Percentiles rank a stretch among this genome's conserved stretches.
These are phyloP conservation scores for Spergularia bocconei DNA, from an alignment of 148 eudicot genomes.

Conservation along the genomic window DNA sequence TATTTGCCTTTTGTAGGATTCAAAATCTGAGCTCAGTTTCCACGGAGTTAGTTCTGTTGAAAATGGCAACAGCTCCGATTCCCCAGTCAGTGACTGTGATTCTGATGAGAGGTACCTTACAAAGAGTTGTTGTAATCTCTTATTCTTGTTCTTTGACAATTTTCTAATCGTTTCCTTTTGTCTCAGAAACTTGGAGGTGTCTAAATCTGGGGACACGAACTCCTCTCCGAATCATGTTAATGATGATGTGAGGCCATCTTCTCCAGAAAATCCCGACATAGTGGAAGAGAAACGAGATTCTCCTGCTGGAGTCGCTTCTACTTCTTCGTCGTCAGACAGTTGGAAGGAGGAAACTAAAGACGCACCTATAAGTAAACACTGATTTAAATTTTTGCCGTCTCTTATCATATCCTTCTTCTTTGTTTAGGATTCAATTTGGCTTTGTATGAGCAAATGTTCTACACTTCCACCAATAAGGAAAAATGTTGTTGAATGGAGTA, in stretches of 20 bases:
- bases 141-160: constrained; percentile 3
- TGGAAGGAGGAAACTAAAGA: constrained; percentile 61
- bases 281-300: constrained; percentile 37
- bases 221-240: constrained; percentile 34
- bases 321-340: constrained; percentile 33
- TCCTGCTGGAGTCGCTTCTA: constrained; percentile 35
- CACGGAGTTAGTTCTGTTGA: constrained; percentile 44
- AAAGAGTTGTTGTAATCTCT: not conserved
- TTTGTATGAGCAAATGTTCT: not conserved
- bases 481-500: not conserved
- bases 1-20: constrained; percentile 34
- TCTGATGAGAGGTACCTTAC: constrained; percentile 45
- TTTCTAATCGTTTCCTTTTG: constrained; percentile 17
- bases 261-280: constrained; percentile 37
- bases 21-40: constrained; percentile 41
- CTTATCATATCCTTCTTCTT: not conserved
- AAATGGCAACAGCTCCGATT: constrained; percentile 33
- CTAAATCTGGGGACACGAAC: constrained; percentile 40
- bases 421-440: not conserved
- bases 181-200: constrained; percentile 46
- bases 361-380: constrained; percentile 62
- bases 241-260: constrained; percentile 35
- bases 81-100: constrained; percentile 33
- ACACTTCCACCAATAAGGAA: not conserved
- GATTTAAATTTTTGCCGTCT: not conserved